Percentiles rank a stretch among this genome's conserved stretches.
These are phyloP conservation scores for Umbilicaria muhlenbergii DNA, from an alignment of 495 filamentous ascomycete species.

Conservation along the genomic window DNA sequence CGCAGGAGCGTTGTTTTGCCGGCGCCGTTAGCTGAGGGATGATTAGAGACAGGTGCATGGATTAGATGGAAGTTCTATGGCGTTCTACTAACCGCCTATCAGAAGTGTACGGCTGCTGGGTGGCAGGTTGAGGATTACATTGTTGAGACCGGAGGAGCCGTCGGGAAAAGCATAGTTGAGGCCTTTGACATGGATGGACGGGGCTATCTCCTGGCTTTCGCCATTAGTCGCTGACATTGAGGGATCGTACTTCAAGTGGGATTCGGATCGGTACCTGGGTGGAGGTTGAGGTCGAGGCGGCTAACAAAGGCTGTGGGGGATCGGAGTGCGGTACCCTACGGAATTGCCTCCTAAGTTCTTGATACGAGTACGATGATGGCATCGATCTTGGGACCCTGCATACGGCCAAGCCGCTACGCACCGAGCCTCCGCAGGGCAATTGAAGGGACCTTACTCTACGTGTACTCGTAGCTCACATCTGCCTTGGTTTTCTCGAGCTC, in stretches of 20 bases:
- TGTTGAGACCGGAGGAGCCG: conserved; percentile 50
- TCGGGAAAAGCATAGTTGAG: conserved; percentile 86
- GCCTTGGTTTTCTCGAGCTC: too few species aligned
- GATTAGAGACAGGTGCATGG: not conserved
- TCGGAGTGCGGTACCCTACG: too few species aligned
- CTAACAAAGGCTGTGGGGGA: too few species aligned
- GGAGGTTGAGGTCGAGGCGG: too few species aligned
- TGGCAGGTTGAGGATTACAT: conserved; percentile 62
- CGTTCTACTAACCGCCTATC: conserved; percentile 53
- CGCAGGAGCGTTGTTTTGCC: conserved; percentile 95
- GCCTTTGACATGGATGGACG: conserved; percentile 50
- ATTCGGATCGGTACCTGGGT: not conserved
- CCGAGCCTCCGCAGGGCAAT: too few species aligned
- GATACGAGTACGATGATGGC: too few species aligned
- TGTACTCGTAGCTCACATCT: too few species aligned
- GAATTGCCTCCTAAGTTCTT: too few species aligned
- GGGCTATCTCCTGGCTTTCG: conserved; percentile 11
- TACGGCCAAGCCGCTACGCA: too few species aligned
- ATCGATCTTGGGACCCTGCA: too few species aligned
- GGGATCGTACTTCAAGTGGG: not conserved
- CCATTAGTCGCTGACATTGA: conserved; percentile 9
- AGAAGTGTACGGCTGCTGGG: conserved; percentile 74
- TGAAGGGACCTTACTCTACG: too few species aligned
- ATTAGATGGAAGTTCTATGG: not conserved
- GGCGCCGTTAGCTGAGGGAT: conserved; percentile 65